Evolutionary conservation across 2,329 filamentous ascomycete species (phyloP).

Genomic region (Acephala macrosclerotiorum): DNA sequence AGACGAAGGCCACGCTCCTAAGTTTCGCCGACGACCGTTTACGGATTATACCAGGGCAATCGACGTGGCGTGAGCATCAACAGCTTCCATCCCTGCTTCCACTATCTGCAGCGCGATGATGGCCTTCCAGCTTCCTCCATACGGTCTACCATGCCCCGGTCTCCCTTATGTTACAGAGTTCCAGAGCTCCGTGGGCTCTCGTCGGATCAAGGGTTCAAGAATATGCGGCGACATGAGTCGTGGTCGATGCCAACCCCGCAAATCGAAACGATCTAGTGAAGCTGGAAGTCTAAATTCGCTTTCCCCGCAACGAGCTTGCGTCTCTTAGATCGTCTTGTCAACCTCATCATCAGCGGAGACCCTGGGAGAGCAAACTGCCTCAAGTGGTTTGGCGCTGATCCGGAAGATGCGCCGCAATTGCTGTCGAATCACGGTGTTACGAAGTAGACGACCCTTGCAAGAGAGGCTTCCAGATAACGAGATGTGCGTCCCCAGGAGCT

Average conservation of each 20-base stretch:
- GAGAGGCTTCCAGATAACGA: neutral
- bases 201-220: slow-evolving; percentile 26
- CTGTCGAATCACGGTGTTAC: neutral
- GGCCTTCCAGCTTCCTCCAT: slow-evolving; percentile 7
- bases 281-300: slow-evolving; percentile 2
- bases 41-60: neutral
- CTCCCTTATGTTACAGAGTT: neutral
- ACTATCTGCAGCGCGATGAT: neutral
- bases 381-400: neutral
- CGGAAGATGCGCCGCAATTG: neutral
- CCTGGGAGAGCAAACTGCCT: neutral
- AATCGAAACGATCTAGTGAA: slow-evolving; percentile 7
- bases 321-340: slow-evolving; percentile 1
- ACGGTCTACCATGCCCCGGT: neutral
- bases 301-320: slow-evolving; percentile 28
- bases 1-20: neutral
- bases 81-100: slow-evolving; percentile 8
- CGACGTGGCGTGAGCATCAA: slow-evolving; percentile 17
- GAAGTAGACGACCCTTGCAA: neutral
- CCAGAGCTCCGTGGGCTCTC: slow-evolving; percentile 20
- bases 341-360: neutral
- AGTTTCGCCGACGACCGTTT: neutral
- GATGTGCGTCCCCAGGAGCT: neutral
- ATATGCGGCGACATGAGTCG: slow-evolving; percentile 19
- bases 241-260: slow-evolving; percentile 19